Conservation (phyloP, 1,139 yeast species). For the Geotrichum reessii region DNA sequence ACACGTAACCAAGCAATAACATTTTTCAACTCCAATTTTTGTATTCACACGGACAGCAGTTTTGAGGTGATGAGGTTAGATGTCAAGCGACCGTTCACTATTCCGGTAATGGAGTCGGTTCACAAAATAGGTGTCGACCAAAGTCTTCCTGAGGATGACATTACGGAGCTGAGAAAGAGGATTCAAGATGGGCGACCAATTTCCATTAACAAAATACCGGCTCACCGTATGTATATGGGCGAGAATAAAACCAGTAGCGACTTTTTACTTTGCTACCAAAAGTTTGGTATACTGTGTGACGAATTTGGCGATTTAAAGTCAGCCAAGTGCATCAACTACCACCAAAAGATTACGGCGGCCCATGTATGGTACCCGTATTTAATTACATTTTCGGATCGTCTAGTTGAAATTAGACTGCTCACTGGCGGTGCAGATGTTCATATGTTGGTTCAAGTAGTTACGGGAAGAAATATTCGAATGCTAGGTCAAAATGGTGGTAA, state of each 20-base stretch:
- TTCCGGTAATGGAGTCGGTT: slow-evolving; percentile 5
- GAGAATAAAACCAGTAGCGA: slow-evolving; percentile 1
- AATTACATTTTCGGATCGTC: slow-evolving; percentile 15
- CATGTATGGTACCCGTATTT: slow-evolving; percentile 16
- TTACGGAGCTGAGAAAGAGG: not conserved
- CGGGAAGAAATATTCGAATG: slow-evolving; percentile 18
- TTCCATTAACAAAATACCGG: slow-evolving; percentile 11
- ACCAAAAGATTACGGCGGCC: slow-evolving; percentile 15
- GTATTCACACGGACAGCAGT: slow-evolving; percentile 14
- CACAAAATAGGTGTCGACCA: not conserved
- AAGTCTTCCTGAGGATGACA: slow-evolving; percentile 4
- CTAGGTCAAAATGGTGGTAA: slow-evolving; percentile 1
- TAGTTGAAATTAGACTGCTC: slow-evolving; percentile 16
- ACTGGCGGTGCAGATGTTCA: slow-evolving; percentile 15
- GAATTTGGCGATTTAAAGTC: slow-evolving; percentile 12
- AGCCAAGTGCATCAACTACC: slow-evolving; percentile 11
- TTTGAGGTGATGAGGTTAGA: slow-evolving; percentile 16
- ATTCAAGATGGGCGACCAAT: slow-evolving; percentile 8
- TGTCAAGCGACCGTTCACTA: slow-evolving; percentile 8
- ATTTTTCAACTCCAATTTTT: slow-evolving; percentile 17
- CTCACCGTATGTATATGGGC: slow-evolving; percentile 1
- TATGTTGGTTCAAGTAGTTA: slow-evolving; percentile 17
- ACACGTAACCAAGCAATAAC: slow-evolving; percentile 15
- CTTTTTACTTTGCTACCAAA: slow-evolving; percentile 17
- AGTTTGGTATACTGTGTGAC: slow-evolving; percentile 18